Evolutionary conservation across 768 basidiomycete species (phyloP).

Genomic region (Boletus barrowsii): DNA sequence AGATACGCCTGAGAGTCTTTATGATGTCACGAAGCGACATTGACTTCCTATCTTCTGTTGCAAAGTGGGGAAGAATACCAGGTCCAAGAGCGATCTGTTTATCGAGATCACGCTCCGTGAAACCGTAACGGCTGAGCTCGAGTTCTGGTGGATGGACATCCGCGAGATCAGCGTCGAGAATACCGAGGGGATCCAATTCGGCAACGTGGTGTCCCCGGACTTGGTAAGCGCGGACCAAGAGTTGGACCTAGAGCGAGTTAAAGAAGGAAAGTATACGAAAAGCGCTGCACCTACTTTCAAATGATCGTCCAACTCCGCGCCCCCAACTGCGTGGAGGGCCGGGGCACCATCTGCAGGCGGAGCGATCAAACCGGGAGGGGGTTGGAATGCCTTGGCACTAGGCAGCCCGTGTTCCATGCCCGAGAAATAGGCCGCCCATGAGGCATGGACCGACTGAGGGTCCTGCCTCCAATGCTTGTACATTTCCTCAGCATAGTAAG

Average conservation of each 20-base stretch:
- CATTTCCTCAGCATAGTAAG: constrained; percentile 97
- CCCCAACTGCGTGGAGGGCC: constrained; percentile 61
- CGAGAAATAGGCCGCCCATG: constrained; percentile 93
- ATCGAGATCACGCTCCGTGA: constrained; percentile 90
- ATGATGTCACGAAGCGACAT: constrained; percentile 94
- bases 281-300: constrained; percentile 63
- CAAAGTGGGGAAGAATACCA: constrained; percentile 95
- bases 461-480: constrained; percentile 90
- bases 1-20: constrained; percentile 84
- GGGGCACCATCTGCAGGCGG: constrained; percentile 78
- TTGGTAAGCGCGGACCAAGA: constrained; percentile 97
- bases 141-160: constrained; percentile 82
- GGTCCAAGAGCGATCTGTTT: constrained; percentile 94
- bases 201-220: constrained; percentile 97
- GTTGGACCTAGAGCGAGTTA: constrained; percentile 69
- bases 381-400: constrained; percentile 77
- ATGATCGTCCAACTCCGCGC: constrained; percentile 86
- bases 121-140: constrained; percentile 91
- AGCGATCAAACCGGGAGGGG: constrained; percentile 73
- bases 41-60: constrained; percentile 76
- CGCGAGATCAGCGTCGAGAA: constrained; percentile 84
- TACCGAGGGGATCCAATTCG: constrained; percentile 93
- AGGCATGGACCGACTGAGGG: constrained; percentile 86
- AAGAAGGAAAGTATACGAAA: neutral
- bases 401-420: constrained; percentile 87